These are phyloP conservation scores for Aspergillus calidoustus DNA, from an alignment of 2,329 filamentous ascomycete species.

Conservation along the genomic window DNA sequence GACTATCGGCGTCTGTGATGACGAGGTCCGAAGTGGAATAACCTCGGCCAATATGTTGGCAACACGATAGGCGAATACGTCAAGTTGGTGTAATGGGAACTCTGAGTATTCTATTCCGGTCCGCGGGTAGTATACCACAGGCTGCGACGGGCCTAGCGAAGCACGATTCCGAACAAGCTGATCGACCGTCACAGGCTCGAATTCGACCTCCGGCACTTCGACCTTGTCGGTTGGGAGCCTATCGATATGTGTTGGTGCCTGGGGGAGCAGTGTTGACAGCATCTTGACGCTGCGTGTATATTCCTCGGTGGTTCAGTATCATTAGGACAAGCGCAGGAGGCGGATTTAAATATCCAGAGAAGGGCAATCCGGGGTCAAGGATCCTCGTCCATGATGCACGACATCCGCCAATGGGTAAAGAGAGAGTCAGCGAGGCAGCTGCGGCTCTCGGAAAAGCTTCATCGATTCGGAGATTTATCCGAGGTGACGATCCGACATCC, in stretches of 20 bases:
- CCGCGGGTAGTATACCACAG: conserved; percentile 52
- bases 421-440: not conserved
- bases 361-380: not conserved
- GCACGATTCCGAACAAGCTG: conserved; percentile 46
- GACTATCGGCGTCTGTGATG: conserved; percentile 37
- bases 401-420: not conserved
- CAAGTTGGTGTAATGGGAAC: conserved; percentile 53
- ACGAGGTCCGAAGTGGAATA: conserved; percentile 30
- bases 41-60: conserved; percentile 33
- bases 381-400: not conserved
- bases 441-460: conserved; percentile 9
- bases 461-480: conserved; percentile 22
- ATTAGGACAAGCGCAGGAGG: not conserved
- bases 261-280: conserved; percentile 18
- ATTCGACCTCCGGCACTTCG: not conserved
- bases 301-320: not conserved
- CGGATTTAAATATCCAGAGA: not conserved
- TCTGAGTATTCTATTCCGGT: conserved; percentile 52
- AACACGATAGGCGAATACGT: conserved; percentile 40
- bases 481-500: conserved; percentile 18
- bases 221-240: conserved; percentile 10
- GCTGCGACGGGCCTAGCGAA: conserved; percentile 37
- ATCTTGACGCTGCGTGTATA: conserved; percentile 9
- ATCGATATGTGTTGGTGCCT: conserved; percentile 12
- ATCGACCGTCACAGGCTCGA: conserved; percentile 40